Conservation (phyloP, 805 yeast genomes). For the Blastobotrys chiropterorum region DNA sequence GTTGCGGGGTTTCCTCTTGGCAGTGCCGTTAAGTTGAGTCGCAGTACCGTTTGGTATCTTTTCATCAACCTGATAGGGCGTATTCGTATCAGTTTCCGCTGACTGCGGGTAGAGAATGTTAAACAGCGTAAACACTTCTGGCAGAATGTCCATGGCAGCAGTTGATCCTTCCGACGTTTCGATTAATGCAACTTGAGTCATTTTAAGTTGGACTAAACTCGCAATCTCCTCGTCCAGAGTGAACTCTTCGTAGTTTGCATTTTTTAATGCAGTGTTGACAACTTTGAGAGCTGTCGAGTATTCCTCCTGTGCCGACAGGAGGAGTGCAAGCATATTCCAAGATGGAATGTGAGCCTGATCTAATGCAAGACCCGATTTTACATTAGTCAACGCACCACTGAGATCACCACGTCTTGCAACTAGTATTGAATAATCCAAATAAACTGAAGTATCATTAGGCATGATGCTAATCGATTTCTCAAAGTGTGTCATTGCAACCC, state of each 20-base stretch:
- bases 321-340: slow-evolving; percentile 61
- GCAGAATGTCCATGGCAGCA: slow-evolving; percentile 56
- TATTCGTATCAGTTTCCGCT: neutral
- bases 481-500: slow-evolving; percentile 18
- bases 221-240: slow-evolving; percentile 22
- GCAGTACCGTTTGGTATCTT: neutral
- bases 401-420: slow-evolving; percentile 22
- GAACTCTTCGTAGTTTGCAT: neutral
- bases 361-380: slow-evolving; percentile 19
- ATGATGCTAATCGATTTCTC: slow-evolving; percentile 11
- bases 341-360: slow-evolving; percentile 53
- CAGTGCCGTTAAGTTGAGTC: neutral
- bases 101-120: slow-evolving; percentile 39
- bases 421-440: slow-evolving; percentile 27
- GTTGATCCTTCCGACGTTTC: slow-evolving; percentile 55
- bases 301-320: slow-evolving; percentile 58
- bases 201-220: slow-evolving; percentile 57
- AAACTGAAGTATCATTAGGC: slow-evolving; percentile 14
- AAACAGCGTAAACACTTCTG: slow-evolving; percentile 58
- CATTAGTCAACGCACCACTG: slow-evolving; percentile 21
- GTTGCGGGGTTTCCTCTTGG: neutral
- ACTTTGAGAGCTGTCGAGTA: slow-evolving; percentile 51
- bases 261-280: slow-evolving; percentile 44
- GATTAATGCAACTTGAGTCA: slow-evolving; percentile 66
- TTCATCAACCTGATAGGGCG: neutral